phyloP scores from a whole-genome alignment of 2,329 filamentous ascomycete species.

The Fusarium avenaceum region DNA sequence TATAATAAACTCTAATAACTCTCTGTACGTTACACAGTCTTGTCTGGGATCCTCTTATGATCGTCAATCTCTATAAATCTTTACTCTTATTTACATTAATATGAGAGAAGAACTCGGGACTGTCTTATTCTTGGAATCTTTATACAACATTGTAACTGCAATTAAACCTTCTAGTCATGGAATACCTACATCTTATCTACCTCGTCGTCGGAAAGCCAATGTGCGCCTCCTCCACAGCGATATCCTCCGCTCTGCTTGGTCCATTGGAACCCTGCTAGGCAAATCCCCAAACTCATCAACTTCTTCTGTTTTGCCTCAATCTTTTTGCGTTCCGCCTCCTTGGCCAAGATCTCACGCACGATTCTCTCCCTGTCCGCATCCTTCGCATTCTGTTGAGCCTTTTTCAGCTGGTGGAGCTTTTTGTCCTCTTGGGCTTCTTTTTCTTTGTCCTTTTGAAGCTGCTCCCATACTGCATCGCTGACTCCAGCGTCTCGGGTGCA shows the following conservation, averaged over 20 bases:
- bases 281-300: constrained; percentile 67
- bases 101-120: no score
- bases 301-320: constrained; percentile 61
- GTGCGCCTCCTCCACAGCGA: constrained; percentile 71
- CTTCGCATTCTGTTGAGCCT: constrained; percentile 46
- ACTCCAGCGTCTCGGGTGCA: constrained; percentile 68
- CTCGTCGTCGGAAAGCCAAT: constrained; percentile 57
- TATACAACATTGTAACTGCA: no score
- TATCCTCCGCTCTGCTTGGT: constrained; percentile 71
- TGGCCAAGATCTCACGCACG: constrained; percentile 48
- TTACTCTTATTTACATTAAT: no score
- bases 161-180: no score
- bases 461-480: constrained; percentile 71
- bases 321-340: constrained; percentile 56
- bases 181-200: constrained; percentile 22
- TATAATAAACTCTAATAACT: no score
- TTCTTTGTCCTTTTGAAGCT: constrained; percentile 66
- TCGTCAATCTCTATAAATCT: no score
- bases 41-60: no score
- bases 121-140: no score
- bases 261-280: constrained; percentile 71
- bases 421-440: constrained; percentile 56
- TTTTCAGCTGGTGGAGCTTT: constrained; percentile 54
- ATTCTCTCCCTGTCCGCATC: constrained; percentile 56
- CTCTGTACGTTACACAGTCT: no score